phyloP scores from a whole-genome alignment of 495 filamentous ascomycete species.

The Penicillium angulare region DNA sequence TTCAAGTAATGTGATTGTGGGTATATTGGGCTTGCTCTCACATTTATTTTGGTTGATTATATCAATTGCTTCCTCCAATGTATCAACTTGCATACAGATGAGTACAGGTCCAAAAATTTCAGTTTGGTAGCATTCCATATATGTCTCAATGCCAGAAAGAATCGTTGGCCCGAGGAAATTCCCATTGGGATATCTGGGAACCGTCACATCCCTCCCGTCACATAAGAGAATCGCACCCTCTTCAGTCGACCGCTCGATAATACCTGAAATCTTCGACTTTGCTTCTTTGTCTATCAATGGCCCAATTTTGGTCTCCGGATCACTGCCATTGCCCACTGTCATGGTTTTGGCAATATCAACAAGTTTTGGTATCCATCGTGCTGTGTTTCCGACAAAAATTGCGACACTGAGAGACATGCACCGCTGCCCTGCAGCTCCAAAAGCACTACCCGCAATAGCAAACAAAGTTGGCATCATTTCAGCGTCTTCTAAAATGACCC shows the following conservation, averaged over 20 bases:
- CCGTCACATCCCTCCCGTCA: slow-evolving; percentile 22
- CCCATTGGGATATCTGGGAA: slow-evolving; percentile 25
- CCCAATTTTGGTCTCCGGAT: slow-evolving; percentile 25
- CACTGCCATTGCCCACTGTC: slow-evolving; percentile 22
- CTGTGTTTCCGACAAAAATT: slow-evolving; percentile 25
- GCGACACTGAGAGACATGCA: slow-evolving; percentile 31
- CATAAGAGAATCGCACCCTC: slow-evolving; percentile 20
- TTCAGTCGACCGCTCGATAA: slow-evolving; percentile 20
- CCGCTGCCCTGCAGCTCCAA: slow-evolving; percentile 31
- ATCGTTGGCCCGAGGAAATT: slow-evolving; percentile 33
- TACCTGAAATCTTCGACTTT: slow-evolving; percentile 24
- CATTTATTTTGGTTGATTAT: slow-evolving; percentile 33
- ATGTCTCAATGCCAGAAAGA: slow-evolving; percentile 23
- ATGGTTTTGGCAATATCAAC: slow-evolving; percentile 11
- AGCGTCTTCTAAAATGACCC: slow-evolving; percentile 28
- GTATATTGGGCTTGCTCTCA: neutral
- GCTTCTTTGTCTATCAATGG: slow-evolving; percentile 21
- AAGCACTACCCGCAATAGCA: slow-evolving; percentile 29
- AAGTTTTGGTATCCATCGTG: slow-evolving; percentile 5
- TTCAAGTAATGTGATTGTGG: neutral
- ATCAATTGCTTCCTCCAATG: slow-evolving; percentile 25
- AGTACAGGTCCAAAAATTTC: slow-evolving; percentile 34
- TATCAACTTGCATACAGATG: slow-evolving; percentile 28
- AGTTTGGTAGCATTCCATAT: slow-evolving; percentile 31
- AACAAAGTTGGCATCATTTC: slow-evolving; percentile 28